These are phyloP conservation scores for Histomonas meleagridis DNA, from an alignment of 208 protist species.

Conservation along the genomic window DNA sequence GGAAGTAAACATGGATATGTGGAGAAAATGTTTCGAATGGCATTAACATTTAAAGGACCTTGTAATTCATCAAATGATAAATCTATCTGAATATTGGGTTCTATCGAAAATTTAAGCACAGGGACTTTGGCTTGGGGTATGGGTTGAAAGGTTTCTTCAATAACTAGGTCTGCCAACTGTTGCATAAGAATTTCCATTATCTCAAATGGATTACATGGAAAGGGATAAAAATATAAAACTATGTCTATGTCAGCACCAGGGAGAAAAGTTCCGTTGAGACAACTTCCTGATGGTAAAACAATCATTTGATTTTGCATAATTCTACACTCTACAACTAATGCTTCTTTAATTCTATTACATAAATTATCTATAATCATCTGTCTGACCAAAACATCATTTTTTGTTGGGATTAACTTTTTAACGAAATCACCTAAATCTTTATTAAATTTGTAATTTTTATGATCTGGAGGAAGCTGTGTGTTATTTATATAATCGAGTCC, in stretches of 20 bases:
- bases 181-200: background rate
- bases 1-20: background rate
- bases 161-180: background rate
- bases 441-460: background rate
- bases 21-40: background rate
- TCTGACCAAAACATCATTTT: background rate
- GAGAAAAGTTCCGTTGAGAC: background rate
- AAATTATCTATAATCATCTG: background rate
- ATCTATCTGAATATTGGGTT: conserved; percentile 11
- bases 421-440: background rate
- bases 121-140: background rate
- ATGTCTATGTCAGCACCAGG: background rate
- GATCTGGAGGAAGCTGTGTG: background rate
- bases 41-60: background rate
- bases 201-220: background rate
- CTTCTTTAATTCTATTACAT: background rate
- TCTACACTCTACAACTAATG: too few species aligned
- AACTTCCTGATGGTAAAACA: background rate
- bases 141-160: background rate
- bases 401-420: background rate
- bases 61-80: background rate
- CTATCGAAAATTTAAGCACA: background rate
- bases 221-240: background rate
- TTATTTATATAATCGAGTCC: background rate
- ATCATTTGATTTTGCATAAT: background rate